Evolutionary conservation across 2,329 filamentous ascomycete species (phyloP).

Genomic region (Macrophomina phaseolina): DNA sequence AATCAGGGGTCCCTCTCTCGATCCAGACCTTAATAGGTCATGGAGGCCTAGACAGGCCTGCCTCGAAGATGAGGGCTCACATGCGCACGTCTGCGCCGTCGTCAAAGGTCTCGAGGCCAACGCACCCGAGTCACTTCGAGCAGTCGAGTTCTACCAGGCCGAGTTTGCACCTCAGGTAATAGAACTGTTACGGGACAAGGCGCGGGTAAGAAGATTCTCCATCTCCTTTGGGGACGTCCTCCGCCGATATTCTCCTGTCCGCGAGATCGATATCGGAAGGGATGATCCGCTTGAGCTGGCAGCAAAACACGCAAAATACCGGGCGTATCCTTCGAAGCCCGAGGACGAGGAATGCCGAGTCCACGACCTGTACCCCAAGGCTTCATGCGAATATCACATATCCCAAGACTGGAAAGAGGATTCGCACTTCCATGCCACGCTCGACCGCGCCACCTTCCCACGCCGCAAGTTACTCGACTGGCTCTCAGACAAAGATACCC

Average conservation of each 20-base stretch:
- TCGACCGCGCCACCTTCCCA: neutral
- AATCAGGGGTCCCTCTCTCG: conserved; percentile 19
- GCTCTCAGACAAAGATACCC: neutral
- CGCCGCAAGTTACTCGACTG: neutral
- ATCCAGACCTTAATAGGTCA: neutral
- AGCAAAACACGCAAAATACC: conserved; percentile 21
- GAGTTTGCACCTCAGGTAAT: conserved; percentile 13
- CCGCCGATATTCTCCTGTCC: conserved; percentile 25
- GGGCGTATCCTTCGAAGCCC: conserved; percentile 39
- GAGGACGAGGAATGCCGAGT: conserved; percentile 37
- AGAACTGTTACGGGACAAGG: neutral
- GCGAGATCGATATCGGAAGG: conserved; percentile 16
- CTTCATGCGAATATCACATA: neutral
- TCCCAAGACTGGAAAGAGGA: neutral
- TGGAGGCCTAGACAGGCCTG: conserved; percentile 12
- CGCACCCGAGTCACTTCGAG: neutral
- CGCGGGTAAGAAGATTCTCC: neutral
- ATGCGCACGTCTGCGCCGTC: conserved; percentile 16
- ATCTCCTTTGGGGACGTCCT: conserved; percentile 12
- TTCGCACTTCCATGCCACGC: neutral
- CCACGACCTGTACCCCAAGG: neutral
- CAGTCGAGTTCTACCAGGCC: conserved; percentile 13
- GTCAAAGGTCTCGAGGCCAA: conserved; percentile 8
- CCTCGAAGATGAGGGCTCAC: conserved; percentile 9
- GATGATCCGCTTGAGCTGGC: neutral